Evolutionary conservation across 371 early-diverging fungal species (phyloP).

Genomic region (Parasitella parasitica): DNA sequence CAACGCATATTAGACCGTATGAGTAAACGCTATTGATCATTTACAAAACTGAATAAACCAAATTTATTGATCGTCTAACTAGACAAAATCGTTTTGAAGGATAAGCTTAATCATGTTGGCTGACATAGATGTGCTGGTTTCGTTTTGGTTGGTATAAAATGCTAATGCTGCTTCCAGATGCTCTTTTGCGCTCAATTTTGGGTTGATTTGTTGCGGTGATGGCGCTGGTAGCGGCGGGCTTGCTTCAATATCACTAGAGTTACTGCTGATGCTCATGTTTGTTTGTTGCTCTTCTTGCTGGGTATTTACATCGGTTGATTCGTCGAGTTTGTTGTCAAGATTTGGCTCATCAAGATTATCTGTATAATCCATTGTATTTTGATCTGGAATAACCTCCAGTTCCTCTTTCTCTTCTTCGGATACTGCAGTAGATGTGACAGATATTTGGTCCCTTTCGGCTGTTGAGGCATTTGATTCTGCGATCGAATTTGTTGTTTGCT

Average conservation of each 20-base stretch:
- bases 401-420: neutral
- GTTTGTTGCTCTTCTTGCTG: no score
- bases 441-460: neutral
- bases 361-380: neutral
- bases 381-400: neutral
- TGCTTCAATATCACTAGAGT: neutral
- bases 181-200: conserved; percentile 7
- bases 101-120: conserved; percentile 21
- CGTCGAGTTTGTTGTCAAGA: neutral
- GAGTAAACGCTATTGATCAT: neutral
- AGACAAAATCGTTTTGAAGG: conserved; percentile 19
- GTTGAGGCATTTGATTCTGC: neutral
- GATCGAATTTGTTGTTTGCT: neutral
- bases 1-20: conserved; percentile 5
- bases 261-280: no score
- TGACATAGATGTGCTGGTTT: conserved; percentile 10
- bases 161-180: conserved; percentile 20
- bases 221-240: neutral
- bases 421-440: neutral
- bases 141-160: conserved; percentile 13
- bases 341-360: neutral
- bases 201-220: neutral
- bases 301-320: neutral
- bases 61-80: neutral
- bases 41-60: neutral